Conservation (phyloP, 1,284 basidiomycete genomes). For the Pseudozyma tsukubaensis region DNA sequence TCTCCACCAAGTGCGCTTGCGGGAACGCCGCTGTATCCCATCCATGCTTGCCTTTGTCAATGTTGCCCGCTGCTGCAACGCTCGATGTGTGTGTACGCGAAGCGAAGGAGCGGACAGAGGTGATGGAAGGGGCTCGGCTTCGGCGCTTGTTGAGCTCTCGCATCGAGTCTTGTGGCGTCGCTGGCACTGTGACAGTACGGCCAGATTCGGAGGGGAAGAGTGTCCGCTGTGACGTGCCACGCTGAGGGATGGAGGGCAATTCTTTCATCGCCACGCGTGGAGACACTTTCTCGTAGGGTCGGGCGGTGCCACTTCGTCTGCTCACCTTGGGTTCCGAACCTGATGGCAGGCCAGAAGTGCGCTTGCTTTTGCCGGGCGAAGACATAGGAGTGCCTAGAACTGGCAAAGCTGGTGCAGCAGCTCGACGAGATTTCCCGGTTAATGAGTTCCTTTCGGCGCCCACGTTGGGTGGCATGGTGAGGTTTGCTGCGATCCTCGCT, state of each 20-base stretch:
- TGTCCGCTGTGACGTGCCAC: constrained; percentile 26
- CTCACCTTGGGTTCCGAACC: constrained; percentile 12
- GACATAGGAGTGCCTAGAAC: background rate
- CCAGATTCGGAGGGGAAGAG: constrained; percentile 9
- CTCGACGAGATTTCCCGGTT: background rate
- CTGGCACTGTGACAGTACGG: constrained; percentile 5
- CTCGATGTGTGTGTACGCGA: constrained; percentile 48
- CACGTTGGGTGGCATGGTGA: constrained; percentile 3
- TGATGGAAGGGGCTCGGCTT: constrained; percentile 56
- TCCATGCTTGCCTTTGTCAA: constrained; percentile 29
- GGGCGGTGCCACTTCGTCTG: constrained; percentile 4
- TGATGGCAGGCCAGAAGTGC: background rate
- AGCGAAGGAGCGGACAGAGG: constrained; percentile 53
- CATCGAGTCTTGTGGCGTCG: constrained; percentile 29
- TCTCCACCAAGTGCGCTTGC: constrained; percentile 70
- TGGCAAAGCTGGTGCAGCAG: background rate
- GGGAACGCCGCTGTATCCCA: constrained; percentile 67
- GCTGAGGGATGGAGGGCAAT: constrained; percentile 30
- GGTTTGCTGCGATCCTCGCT: background rate
- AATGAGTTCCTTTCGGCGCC: no score
- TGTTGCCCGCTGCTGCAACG: constrained; percentile 24
- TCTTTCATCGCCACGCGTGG: constrained; percentile 25
- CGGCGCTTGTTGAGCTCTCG: constrained; percentile 38
- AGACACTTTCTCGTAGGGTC: background rate
- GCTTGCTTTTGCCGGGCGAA: constrained; percentile 24